These are phyloP conservation scores for Mortierella sp. DNA, from an alignment of 371 early-diverging fungal species.

Conservation along the genomic window DNA sequence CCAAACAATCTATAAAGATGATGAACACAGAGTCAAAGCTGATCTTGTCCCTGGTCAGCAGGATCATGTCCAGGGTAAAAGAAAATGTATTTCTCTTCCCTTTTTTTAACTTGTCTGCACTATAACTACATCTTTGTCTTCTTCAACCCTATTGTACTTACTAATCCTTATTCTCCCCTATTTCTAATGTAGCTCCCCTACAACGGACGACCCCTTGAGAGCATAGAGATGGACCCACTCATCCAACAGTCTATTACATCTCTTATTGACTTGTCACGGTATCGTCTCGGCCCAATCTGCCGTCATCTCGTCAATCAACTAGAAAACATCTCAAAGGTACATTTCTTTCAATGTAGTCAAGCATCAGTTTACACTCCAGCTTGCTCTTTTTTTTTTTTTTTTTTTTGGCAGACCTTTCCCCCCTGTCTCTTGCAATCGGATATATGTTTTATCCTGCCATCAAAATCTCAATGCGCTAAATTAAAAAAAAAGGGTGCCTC, in stretches of 20 bases:
- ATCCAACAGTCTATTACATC: conserved; percentile 77
- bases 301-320: conserved; percentile 65
- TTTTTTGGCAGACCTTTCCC: too few species aligned
- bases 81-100: not conserved
- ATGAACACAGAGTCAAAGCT: conserved; percentile 48
- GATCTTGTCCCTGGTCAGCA: conserved; percentile 49
- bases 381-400: not conserved
- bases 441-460: too few species aligned
- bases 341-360: too few species aligned
- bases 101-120: not conserved
- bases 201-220: conserved; percentile 68
- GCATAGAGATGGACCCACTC: conserved; percentile 74
- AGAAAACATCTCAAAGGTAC: conserved; percentile 76
- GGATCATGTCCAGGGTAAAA: conserved; percentile 52
- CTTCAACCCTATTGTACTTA: too few species aligned
- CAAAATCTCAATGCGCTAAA: too few species aligned
- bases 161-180: not conserved
- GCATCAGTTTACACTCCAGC: too few species aligned
- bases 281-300: conserved; percentile 70
- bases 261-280: conserved; percentile 75
- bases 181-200: conserved; percentile 64
- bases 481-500: too few species aligned
- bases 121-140: too few species aligned
- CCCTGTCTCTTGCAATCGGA: too few species aligned
- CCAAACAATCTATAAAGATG: conserved; percentile 14